A percentile compares a stretch with the other conserved stretches of the same genome.
Conservation (phyloP, 1,139 yeast species). For the Pichia sp. region DNA sequence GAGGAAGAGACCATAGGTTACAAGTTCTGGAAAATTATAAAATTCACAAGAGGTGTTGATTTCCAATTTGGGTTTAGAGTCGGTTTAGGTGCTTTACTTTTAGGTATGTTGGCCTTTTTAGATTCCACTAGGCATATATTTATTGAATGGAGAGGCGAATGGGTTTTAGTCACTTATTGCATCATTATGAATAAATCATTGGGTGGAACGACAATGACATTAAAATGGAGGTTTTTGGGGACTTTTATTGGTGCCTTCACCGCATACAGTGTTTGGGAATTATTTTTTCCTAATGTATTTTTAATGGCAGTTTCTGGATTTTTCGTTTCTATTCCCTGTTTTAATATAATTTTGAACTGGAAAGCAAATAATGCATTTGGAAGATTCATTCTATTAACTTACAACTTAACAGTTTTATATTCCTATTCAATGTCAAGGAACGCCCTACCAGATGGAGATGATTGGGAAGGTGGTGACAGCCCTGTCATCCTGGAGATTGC, state of each 20-base stretch:
- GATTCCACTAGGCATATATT: slow-evolving; percentile 47
- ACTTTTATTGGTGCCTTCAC: slow-evolving; percentile 61
- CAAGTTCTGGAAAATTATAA: slow-evolving; percentile 35
- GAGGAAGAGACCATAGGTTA: slow-evolving; percentile 10
- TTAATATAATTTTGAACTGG: slow-evolving; percentile 64
- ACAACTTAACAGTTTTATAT: slow-evolving; percentile 70
- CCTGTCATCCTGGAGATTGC: slow-evolving; percentile 75
- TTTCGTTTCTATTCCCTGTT: slow-evolving; percentile 53
- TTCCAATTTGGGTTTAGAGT: slow-evolving; percentile 75
- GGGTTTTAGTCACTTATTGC: slow-evolving; percentile 76
- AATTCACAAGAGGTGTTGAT: slow-evolving; percentile 48
- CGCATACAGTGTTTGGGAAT: slow-evolving; percentile 53
- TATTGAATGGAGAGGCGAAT: slow-evolving; percentile 68
- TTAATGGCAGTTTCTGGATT: slow-evolving; percentile 53
- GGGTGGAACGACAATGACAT: slow-evolving; percentile 82
- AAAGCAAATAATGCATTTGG: slow-evolving; percentile 55
- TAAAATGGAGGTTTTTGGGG: slow-evolving; percentile 68
- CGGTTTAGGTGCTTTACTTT: slow-evolving; percentile 64
- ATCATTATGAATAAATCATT: slow-evolving; percentile 80
- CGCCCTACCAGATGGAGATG: slow-evolving; percentile 34
- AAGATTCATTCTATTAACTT: slow-evolving; percentile 66
- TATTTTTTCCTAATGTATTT: slow-evolving; percentile 49
- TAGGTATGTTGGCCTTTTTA: slow-evolving; percentile 62
- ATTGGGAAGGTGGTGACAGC: slow-evolving; percentile 59
- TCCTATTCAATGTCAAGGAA: slow-evolving; percentile 60